phyloP scores from a whole-genome alignment of 2,329 filamentous ascomycete species.

The Cladophialophora bantiana region DNA sequence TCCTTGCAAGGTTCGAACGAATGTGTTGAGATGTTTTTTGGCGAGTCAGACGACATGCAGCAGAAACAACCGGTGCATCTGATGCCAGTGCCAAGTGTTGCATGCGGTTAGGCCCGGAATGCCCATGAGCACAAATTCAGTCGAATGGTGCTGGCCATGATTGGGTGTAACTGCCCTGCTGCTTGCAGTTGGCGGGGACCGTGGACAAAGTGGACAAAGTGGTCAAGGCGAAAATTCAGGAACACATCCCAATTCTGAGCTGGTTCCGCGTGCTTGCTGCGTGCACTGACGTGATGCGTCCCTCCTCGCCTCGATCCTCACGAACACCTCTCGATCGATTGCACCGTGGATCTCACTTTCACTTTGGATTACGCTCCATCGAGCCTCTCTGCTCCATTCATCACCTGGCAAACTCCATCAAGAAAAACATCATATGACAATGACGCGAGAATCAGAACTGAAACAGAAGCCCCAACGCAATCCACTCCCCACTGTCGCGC shows the following conservation, averaged over 20 bases:
- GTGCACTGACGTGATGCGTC: conserved; percentile 2
- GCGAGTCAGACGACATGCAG: conserved; percentile 21
- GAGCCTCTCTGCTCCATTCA: not conserved
- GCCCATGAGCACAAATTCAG: not conserved
- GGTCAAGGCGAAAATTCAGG: not conserved
- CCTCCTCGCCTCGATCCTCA: conserved; percentile 2
- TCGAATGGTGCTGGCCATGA: conserved; percentile 5
- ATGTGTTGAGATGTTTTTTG: not conserved
- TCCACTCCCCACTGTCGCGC: not conserved
- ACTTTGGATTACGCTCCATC: not conserved
- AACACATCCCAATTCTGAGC: conserved; percentile 3
- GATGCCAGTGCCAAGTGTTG: conserved; percentile 11
- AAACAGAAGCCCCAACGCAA: not conserved
- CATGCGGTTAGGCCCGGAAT: conserved; percentile 16
- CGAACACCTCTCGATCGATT: conserved; percentile 7
- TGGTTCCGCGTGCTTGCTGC: not conserved
- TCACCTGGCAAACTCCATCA: not conserved
- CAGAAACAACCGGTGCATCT: conserved; percentile 12
- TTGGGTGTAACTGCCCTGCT: not conserved
- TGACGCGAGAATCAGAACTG: conserved; percentile 4
- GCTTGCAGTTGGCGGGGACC: not conserved
- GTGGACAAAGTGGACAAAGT: not conserved
- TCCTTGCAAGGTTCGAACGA: not conserved
- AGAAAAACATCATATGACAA: conserved; percentile 4
- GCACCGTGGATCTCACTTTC: conserved; percentile 2